A percentile compares a stretch with the other conserved stretches of the same genome.
phyloP scores from a whole-genome alignment of 352 stramenopile species.

The Phytopythium vexans region DNA sequence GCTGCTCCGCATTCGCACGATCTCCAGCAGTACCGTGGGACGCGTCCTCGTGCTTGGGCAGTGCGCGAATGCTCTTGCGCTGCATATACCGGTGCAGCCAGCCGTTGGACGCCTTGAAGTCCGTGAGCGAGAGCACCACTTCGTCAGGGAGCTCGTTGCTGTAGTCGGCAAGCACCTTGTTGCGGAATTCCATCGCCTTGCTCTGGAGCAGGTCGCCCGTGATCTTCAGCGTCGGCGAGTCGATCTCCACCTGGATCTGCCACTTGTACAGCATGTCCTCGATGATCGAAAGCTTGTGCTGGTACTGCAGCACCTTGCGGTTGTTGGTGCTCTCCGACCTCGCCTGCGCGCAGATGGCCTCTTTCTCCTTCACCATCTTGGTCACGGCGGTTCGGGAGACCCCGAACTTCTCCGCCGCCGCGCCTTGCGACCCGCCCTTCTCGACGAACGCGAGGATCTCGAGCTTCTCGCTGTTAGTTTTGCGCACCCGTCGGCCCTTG shows the following conservation, averaged over 20 bases:
- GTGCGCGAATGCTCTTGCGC: constrained; percentile 59
- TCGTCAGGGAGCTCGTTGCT: constrained; percentile 64
- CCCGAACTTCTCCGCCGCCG: constrained; percentile 75
- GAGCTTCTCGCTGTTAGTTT: constrained; percentile 83
- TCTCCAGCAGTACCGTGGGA: constrained; percentile 9
- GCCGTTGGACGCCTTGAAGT: constrained; percentile 84
- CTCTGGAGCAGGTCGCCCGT: constrained; percentile 73
- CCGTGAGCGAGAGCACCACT: constrained; percentile 71
- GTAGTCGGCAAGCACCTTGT: constrained; percentile 78
- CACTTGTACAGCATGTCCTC: constrained; percentile 86
- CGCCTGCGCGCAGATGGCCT: constrained; percentile 69
- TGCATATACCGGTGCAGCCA: constrained; percentile 81
- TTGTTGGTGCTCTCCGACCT: constrained; percentile 64
- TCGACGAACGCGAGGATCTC: constrained; percentile 81
- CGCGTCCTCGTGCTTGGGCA: constrained; percentile 41
- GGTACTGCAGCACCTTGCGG: constrained; percentile 79
- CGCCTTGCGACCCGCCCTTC: constrained; percentile 68
- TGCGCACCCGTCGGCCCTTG: constrained; percentile 68
- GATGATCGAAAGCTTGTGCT: constrained; percentile 82
- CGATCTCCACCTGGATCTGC: constrained; percentile 76
- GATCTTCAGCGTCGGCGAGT: constrained; percentile 61
- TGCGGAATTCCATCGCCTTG: constrained; percentile 79
- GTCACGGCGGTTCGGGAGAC: constrained; percentile 80
- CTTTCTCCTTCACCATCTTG: constrained; percentile 85
- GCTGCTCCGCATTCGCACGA: constrained; percentile 30